Conservation (phyloP, 306 rosid species). For the Corylus americana region DNA sequence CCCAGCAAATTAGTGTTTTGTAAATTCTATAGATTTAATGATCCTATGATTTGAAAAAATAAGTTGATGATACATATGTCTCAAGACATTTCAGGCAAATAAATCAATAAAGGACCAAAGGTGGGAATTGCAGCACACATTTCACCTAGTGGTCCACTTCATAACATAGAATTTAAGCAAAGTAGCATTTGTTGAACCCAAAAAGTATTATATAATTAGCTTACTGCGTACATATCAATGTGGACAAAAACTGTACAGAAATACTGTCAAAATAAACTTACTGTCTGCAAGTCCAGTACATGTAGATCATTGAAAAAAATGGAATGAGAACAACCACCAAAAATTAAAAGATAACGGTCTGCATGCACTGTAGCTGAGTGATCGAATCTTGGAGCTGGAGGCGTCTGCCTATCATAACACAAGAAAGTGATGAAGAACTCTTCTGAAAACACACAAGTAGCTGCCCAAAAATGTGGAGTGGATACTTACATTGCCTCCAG, state of each 20-base stretch:
- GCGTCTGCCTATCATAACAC: constrained; percentile 80
- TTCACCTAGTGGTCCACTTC: neutral
- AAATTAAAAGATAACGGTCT: constrained; percentile 75
- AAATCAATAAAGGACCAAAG: neutral
- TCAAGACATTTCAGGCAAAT: neutral
- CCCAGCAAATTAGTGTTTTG: neutral
- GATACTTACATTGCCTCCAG: constrained; percentile 66
- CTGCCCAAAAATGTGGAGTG: constrained; percentile 27
- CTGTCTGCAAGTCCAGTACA: constrained; percentile 82
- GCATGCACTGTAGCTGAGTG: constrained; percentile 79
- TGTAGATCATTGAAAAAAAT: constrained; percentile 86
- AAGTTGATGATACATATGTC: neutral
- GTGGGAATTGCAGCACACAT: neutral
- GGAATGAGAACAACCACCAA: constrained; percentile 96
- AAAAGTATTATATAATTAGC: neutral
- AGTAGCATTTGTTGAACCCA: neutral
- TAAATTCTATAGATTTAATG: neutral
- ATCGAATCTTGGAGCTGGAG: constrained; percentile 92
- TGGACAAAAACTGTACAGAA: neutral
- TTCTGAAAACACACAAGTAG: constrained; percentile 23
- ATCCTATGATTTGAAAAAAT: neutral
- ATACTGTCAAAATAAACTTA: constrained; percentile 40
- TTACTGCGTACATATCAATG: neutral
- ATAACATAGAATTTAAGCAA: neutral
- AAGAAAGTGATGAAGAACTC: constrained; percentile 42